Conservation (phyloP, 2,329 filamentous ascomycete species). For the Exophiala xenobiotica region DNA sequence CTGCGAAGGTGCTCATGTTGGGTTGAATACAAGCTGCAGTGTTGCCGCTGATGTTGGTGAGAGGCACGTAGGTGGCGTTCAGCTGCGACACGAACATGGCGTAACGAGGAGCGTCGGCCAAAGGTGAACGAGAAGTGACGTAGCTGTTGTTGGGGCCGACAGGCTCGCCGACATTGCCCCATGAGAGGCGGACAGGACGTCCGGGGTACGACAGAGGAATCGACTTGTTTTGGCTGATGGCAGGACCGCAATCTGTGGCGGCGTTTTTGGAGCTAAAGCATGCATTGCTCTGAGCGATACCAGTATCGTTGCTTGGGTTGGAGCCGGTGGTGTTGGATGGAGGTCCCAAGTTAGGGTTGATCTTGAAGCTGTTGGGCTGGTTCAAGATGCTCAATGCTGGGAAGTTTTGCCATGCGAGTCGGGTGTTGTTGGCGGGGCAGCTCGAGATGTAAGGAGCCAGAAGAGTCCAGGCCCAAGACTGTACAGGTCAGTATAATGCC, state of each 20-base stretch:
- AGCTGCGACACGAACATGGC: conserved; percentile 77
- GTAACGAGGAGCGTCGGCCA: conserved; percentile 60
- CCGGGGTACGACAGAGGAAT: conserved; percentile 73
- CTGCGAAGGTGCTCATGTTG: conserved; percentile 63
- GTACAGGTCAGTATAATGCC: no score
- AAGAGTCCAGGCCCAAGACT: conserved; percentile 67
- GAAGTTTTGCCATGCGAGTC: conserved; percentile 82
- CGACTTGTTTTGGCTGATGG: conserved; percentile 67
- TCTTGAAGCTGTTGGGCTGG: conserved; percentile 68
- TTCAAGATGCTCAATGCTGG: conserved; percentile 70
- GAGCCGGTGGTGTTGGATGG: conserved; percentile 31
- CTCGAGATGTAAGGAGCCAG: conserved; percentile 76
- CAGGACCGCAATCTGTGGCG: conserved; percentile 60
- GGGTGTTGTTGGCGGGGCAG: conserved; percentile 71
- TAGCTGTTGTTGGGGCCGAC: conserved; percentile 84
- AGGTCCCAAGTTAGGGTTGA: conserved; percentile 34
- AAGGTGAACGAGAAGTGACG: conserved; percentile 56
- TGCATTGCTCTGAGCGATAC: conserved; percentile 46
- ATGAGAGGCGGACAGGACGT: conserved; percentile 67
- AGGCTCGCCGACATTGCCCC: conserved; percentile 67
- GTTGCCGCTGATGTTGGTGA: conserved; percentile 56
- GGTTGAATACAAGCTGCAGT: conserved; percentile 72
- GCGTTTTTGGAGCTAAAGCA: conserved; percentile 59
- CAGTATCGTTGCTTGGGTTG: conserved; percentile 37
- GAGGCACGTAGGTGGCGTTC: conserved; percentile 67